Evolutionary conservation across 768 basidiomycete species (phyloP).

Genomic region (Boletus eberwhitei): DNA sequence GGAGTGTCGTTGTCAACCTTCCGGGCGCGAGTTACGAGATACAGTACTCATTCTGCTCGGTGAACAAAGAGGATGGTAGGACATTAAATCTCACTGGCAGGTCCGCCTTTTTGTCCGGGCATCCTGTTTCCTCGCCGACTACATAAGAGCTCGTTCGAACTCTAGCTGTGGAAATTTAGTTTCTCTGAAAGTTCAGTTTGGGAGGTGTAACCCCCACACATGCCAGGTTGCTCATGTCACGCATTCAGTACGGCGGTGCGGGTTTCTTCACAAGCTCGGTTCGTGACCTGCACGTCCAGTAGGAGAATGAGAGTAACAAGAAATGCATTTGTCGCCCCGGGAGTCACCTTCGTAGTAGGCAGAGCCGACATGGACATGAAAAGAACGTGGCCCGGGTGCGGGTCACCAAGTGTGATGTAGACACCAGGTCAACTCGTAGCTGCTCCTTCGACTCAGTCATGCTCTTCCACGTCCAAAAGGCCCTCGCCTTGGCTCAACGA

Average conservation of each 20-base stretch:
- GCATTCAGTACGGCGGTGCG: neutral
- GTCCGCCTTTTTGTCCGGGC: neutral
- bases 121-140: neutral
- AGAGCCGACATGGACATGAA: too few relatives aligned
- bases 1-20: neutral
- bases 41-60: neutral
- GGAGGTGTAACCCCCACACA: too few relatives aligned
- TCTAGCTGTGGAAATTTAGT: neutral
- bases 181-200: neutral
- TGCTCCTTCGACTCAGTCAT: conserved; percentile 5
- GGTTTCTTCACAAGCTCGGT: neutral
- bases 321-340: neutral
- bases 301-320: neutral
- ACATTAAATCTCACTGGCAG: neutral
- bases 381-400: neutral
- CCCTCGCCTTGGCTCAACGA: conserved; percentile 2
- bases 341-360: neutral
- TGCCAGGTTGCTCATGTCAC: neutral
- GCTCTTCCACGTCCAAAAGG: conserved; percentile 10
- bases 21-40: neutral
- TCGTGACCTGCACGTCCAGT: neutral
- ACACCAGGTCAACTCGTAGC: neutral
- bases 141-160: neutral
- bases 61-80: neutral
- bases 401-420: neutral